Conservation (phyloP, 2,329 filamentous ascomycete species). For the Aspergillus versicolor region DNA sequence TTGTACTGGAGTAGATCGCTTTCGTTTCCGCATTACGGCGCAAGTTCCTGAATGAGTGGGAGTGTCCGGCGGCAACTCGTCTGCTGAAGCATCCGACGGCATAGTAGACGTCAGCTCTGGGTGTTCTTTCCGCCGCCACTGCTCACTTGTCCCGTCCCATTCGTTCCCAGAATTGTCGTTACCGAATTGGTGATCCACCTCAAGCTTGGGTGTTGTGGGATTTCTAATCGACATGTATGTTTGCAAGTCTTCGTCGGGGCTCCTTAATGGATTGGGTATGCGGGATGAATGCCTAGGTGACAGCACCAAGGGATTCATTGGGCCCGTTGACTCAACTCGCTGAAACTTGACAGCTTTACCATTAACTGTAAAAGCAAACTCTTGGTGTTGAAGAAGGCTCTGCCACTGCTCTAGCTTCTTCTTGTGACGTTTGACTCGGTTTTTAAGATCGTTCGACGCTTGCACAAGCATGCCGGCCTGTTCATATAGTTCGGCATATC, state of each 20-base stretch:
- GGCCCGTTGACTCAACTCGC: constrained; percentile 13
- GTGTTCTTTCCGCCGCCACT: not conserved
- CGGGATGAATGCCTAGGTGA: not conserved
- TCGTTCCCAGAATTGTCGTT: not conserved
- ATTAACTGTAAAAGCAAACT: constrained; percentile 31
- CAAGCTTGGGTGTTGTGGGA: not conserved
- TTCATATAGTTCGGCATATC: constrained; percentile 35
- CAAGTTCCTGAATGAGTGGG: not conserved
- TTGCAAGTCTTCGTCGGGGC: not conserved
- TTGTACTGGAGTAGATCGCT: constrained; percentile 9
- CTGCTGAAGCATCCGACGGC: constrained; percentile 15
- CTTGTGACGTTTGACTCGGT: constrained; percentile 34
- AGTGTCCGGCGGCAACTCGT: constrained; percentile 1
- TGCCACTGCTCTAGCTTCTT: constrained; percentile 32
- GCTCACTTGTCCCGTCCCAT: not conserved
- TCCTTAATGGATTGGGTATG: not conserved
- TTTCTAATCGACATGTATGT: not conserved
- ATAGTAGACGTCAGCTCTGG: constrained; percentile 19
- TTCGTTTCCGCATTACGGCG: constrained; percentile 24
- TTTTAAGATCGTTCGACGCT: constrained; percentile 29
- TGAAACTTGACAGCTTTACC: constrained; percentile 29
- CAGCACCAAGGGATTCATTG: not conserved
- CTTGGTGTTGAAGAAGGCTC: constrained; percentile 26
- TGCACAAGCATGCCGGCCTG: constrained; percentile 28
- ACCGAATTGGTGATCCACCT: not conserved